Evolutionary conservation across 192 early-diverging fungal genomes (phyloP), one percentile per base, ranked within the genome.

Genomic region (Blastocladiella britannica): DNA sequence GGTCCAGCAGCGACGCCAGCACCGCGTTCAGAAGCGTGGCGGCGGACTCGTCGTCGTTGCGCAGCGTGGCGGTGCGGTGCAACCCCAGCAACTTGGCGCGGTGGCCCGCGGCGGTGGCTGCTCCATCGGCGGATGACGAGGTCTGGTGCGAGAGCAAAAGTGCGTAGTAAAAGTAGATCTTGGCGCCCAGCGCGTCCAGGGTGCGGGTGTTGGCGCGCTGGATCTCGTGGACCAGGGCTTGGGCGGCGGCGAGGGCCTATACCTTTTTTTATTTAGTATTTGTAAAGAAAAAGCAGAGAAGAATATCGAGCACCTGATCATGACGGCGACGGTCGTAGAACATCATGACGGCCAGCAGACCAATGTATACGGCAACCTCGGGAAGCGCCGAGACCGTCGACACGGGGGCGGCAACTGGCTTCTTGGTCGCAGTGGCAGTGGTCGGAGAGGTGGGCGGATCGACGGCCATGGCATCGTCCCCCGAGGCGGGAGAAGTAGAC

Each of bases 101-200:
- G 51, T 83, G 82, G 25, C 87, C 86, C 8, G 86, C 72, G n/a
- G n/a, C n/a, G n/a, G n/a, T n/a, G n/a, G n/a, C n/a, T n/a, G n/a
- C n/a, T n/a, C n/a, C n/a, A n/a, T n/a, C n/a, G n/a, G n/a, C n/a
- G n/a, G n/a, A n/a, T n/a, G n/a, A n/a, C n/a, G n/a, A n/a, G n/a
- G n/a, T n/a, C 26, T 91, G 61, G 53, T 70, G 68, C 55, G 72
- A 75, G 9, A 72, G 60, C 27, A 93, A 56, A 64, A 96, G 91
- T 29, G 87, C 81, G 69, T 83, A 87, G 70, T 91, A 98, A 65
- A 93, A 98, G 73, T 87, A 92, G 24, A 93, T 67, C 54, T 86
- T 82, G 52, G 91, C 91, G 0, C 83, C 77, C 47, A 98, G 64
- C 43, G 85, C 84, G 66, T 98, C 95, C 62, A 96, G 55, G 0